These are phyloP conservation scores for Capsicum chinense DNA, from an alignment of 257 asterid genomes.

Conservation along the genomic window DNA sequence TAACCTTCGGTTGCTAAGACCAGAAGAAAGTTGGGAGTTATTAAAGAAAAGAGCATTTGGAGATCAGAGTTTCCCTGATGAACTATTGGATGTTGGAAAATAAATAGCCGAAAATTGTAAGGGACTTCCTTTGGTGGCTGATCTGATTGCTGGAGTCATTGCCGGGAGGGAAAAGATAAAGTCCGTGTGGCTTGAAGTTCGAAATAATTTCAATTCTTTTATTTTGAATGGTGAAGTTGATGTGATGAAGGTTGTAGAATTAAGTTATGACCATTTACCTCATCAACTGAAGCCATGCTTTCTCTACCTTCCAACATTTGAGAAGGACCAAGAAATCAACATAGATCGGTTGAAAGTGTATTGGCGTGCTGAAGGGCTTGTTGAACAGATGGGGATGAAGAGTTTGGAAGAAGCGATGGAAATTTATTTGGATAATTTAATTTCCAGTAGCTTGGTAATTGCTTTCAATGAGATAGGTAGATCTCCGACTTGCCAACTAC, in stretches of 20 bases:
- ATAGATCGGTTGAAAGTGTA: background rate
- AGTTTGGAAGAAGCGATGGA: constrained; percentile 28
- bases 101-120: constrained; percentile 33
- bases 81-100: constrained; percentile 28
- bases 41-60: constrained; percentile 30
- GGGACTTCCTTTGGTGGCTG: constrained; percentile 40
- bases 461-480: constrained; percentile 27
- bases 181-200: constrained; percentile 31
- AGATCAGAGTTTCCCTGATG: constrained; percentile 31
- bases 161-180: constrained; percentile 26
- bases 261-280: constrained; percentile 40
- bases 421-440: constrained; percentile 4
- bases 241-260: constrained; percentile 31
- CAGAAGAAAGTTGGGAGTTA: constrained; percentile 35
- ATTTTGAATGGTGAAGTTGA: constrained; percentile 5
- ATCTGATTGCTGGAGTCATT: constrained; percentile 37
- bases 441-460: background rate
- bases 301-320: constrained; percentile 36
- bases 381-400: background rate
- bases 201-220: background rate
- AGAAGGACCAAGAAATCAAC: constrained; percentile 5
- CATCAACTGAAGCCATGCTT: constrained; percentile 36
- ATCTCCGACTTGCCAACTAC: constrained; percentile 30
- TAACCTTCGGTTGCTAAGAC: background rate
- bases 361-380: constrained; percentile 26